Conservation (phyloP, 305 asterid species). For the Fraxinus latifolia region DNA sequence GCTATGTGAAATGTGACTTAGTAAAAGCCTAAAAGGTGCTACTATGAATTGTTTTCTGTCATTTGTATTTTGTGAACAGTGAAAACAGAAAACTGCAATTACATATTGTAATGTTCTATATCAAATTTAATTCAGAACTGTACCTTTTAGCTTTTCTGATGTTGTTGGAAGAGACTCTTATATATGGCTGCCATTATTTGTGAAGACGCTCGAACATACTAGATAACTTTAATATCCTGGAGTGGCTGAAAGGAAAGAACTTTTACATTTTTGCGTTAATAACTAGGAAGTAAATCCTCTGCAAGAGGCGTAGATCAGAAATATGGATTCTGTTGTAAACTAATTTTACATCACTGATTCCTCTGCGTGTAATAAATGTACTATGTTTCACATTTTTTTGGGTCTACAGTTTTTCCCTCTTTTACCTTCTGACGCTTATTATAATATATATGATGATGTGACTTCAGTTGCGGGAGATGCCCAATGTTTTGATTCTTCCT, state of each 20-base stretch:
- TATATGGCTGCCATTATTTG: neutral
- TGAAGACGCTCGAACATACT: neutral
- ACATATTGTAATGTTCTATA: neutral
- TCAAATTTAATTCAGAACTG: neutral
- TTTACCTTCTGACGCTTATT: neutral
- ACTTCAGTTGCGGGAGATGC: constrained; percentile 93
- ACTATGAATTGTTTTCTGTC: neutral
- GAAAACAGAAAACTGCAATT: neutral
- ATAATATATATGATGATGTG: constrained; percentile 12
- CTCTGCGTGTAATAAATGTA: neutral
- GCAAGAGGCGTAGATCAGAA: neutral
- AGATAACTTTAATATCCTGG: neutral
- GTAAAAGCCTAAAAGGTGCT: neutral
- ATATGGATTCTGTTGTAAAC: neutral
- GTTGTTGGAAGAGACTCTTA: neutral
- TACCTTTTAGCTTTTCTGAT: neutral
- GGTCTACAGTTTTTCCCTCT: neutral
- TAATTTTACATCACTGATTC: neutral
- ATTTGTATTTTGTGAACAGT: neutral
- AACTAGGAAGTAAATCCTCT: neutral
- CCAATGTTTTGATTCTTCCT: constrained; percentile 97
- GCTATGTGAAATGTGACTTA: neutral
- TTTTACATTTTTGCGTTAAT: neutral
- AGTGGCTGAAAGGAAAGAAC: neutral
- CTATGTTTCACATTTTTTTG: neutral